These are phyloP conservation scores for Picocystis sp. DNA, from an alignment of 163 green algal genomes.

Conservation along the genomic window DNA sequence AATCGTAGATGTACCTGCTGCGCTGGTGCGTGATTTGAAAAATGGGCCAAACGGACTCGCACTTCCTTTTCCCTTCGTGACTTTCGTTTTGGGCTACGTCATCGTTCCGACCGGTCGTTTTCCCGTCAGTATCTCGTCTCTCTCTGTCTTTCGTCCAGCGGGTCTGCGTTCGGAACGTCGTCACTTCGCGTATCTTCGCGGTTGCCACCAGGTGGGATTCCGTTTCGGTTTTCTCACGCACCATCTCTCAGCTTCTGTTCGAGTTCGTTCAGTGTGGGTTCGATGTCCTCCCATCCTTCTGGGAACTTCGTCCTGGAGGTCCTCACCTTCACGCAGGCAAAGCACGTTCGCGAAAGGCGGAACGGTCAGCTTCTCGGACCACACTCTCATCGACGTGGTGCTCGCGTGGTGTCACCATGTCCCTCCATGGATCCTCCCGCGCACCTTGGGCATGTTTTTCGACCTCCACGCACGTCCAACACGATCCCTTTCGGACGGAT, in stretches of 20 bases:
- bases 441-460: too few relatives aligned
- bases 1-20: constrained; percentile 23
- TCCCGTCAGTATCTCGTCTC: background rate
- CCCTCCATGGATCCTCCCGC: too few relatives aligned
- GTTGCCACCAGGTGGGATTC: too few relatives aligned
- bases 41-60: constrained; percentile 21
- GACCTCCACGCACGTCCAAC: too few relatives aligned
- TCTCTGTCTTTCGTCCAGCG: background rate
- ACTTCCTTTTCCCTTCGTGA: constrained; percentile 27
- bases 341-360: too few relatives aligned
- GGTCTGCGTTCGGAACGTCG: too few relatives aligned
- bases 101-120: background rate
- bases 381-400: too few relatives aligned
- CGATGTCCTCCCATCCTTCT: constrained; percentile 21
- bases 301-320: constrained; percentile 16
- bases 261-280: constrained; percentile 17
- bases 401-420: too few relatives aligned
- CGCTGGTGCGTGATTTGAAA: constrained; percentile 21
- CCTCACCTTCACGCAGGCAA: constrained; percentile 16
- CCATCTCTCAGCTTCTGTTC: constrained; percentile 25
- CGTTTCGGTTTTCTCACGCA: background rate
- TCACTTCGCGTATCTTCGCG: too few relatives aligned
- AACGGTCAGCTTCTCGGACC: too few relatives aligned
- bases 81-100: constrained; percentile 23
- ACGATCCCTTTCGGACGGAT: too few relatives aligned